Evolutionary conservation across 2,329 filamentous ascomycete genomes (phyloP).

Genomic region (Trichoderma sp.): DNA sequence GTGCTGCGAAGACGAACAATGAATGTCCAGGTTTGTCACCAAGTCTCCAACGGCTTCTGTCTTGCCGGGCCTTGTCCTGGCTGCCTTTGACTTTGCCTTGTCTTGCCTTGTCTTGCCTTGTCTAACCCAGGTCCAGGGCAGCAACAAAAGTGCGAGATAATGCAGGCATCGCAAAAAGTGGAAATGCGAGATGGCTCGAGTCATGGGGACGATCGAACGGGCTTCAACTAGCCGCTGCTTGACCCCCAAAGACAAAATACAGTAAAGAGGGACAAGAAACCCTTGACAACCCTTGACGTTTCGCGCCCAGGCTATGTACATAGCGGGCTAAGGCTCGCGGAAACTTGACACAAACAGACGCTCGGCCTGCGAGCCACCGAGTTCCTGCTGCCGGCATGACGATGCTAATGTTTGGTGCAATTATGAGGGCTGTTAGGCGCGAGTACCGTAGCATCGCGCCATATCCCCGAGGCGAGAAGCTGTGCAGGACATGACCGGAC

Average conservation of each 20-base stretch:
- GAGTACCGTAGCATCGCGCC: neutral
- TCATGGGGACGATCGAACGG: neutral
- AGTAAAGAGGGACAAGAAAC: neutral
- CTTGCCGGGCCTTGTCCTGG: neutral
- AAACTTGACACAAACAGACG: neutral
- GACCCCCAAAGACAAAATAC: neutral
- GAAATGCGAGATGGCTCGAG: neutral
- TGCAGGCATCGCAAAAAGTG: conserved; percentile 4
- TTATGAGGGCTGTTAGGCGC: neutral
- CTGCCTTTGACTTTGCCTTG: neutral
- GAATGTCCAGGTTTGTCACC: neutral
- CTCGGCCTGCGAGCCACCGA: neutral
- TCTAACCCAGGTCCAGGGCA: neutral
- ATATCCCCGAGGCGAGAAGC: neutral
- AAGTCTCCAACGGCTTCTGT: neutral
- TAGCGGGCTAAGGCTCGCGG: neutral
- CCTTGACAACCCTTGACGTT: neutral
- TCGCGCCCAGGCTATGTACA: neutral
- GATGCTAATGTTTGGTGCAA: neutral
- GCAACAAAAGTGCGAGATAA: neutral
- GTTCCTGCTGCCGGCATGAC: neutral
- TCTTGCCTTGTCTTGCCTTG: neutral
- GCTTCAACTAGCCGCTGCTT: neutral
- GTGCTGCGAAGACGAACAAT: neutral
- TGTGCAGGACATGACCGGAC: neutral